Percentiles rank a stretch among this genome's conserved stretches.
These are phyloP conservation scores for Vitis hybrid DNA, from an alignment of 177 flowering plant genomes.

Conservation along the genomic window DNA sequence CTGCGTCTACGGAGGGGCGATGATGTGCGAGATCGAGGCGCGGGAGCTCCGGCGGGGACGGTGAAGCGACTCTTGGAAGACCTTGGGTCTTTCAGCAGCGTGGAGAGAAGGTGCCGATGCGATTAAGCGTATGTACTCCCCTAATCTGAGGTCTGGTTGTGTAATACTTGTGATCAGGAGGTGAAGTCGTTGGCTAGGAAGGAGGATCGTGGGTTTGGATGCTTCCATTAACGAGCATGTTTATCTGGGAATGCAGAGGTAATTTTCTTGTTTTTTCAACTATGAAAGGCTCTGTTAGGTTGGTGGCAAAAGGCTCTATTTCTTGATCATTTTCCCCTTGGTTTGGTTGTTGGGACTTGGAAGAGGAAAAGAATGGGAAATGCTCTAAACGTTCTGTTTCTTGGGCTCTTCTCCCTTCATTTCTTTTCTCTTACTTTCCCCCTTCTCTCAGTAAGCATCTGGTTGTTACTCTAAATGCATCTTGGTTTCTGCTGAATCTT, in stretches of 20 bases:
- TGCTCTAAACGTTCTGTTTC: too few relatives aligned
- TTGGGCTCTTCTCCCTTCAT: too few relatives aligned
- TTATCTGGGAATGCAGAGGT: conserved; percentile 78
- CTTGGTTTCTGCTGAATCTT: too few relatives aligned
- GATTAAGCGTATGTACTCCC: conserved; percentile 54
- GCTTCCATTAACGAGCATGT: conserved; percentile 70
- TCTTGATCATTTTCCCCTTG: not conserved
- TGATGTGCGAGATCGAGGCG: conserved; percentile 49
- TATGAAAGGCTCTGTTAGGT: not conserved
- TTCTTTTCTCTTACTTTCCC: too few relatives aligned
- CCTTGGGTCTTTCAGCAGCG: conserved; percentile 42
- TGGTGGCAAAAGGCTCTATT: not conserved
- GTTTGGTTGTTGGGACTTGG: too few relatives aligned
- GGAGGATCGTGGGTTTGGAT: conserved; percentile 31
- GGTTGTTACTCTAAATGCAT: too few relatives aligned
- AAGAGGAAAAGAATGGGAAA: too few relatives aligned
- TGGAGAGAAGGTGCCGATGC: conserved; percentile 42
- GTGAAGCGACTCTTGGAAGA: conserved; percentile 76
- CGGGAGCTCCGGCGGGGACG: conserved; percentile 73
- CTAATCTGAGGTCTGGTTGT: too few relatives aligned
- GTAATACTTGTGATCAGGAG: too few relatives aligned
- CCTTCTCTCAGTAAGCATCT: too few relatives aligned
- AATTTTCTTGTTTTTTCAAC: not conserved
- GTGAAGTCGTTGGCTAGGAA: too few relatives aligned
- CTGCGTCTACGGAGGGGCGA: conserved; percentile 26